phyloP scores from a whole-genome alignment of 108 stramenopile species.

The Cyclotella kingstonii region DNA sequence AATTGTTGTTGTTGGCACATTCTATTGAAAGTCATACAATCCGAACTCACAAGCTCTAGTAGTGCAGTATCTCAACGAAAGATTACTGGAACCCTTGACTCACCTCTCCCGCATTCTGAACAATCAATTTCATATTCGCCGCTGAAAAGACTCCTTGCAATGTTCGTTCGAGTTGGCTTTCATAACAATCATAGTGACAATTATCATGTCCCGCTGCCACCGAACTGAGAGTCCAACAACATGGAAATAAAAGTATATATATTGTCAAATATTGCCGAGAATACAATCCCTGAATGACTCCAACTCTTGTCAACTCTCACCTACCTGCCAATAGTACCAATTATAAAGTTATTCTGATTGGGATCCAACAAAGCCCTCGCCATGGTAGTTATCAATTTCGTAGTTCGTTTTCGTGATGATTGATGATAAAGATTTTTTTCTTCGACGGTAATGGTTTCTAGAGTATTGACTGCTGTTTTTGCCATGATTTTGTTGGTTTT shows the following conservation, averaged over 20 bases:
- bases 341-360: constrained; percentile 30
- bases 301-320: no score
- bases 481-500: constrained; percentile 20
- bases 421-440: constrained; percentile 11
- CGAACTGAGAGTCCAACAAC: no score
- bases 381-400: constrained; percentile 44
- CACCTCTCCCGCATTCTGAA: constrained; percentile 51
- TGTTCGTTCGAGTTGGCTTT: constrained; percentile 43
- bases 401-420: constrained; percentile 11
- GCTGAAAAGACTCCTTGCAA: constrained; percentile 31
- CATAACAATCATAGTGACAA: constrained; percentile 51
- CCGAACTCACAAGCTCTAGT: no score
- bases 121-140: constrained; percentile 36
- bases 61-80: no score
- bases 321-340: constrained; percentile 46
- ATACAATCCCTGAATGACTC: no score
- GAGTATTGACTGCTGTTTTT: constrained; percentile 12
- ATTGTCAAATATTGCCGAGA: no score
- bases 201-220: constrained; percentile 59
- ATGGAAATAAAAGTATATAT: no score
- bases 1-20: background rate
- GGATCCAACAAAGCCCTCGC: constrained; percentile 51
- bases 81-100: background rate
- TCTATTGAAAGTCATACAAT: no score
- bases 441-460: constrained; percentile 14